Conservation (phyloP, 208 protist species). For the Leptomonas seymouri region DNA sequence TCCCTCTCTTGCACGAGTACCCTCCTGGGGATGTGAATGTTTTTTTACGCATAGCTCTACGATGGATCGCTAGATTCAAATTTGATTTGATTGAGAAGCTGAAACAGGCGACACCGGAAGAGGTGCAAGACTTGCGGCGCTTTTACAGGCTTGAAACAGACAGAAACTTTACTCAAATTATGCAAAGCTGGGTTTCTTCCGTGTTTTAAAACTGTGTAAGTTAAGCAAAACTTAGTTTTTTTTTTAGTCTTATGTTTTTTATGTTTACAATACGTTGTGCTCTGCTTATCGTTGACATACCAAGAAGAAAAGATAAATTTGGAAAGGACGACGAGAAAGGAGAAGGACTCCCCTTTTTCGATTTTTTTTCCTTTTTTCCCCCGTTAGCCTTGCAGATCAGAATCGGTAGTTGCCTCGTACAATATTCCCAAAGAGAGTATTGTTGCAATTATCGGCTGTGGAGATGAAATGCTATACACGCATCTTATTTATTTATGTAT, state of each 20-base stretch:
- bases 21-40: conserved; percentile 53
- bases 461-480: too few relatives aligned
- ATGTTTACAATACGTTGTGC: neutral
- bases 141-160: conserved; percentile 22
- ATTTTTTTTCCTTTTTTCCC: neutral
- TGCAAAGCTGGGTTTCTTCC: conserved; percentile 29
- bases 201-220: conserved; percentile 12
- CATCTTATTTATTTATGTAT: too few relatives aligned
- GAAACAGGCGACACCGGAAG: conserved; percentile 37
- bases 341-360: too few relatives aligned
- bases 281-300: too few relatives aligned
- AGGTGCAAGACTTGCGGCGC: conserved; percentile 38
- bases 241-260: neutral
- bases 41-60: conserved; percentile 54
- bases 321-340: too few relatives aligned
- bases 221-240: neutral
- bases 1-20: conserved; percentile 73
- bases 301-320: too few relatives aligned
- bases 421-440: too few relatives aligned
- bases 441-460: too few relatives aligned
- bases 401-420: too few relatives aligned
- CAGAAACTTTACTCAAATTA: conserved; percentile 10
- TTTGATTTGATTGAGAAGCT: conserved; percentile 43
- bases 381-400: neutral
- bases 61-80: conserved; percentile 58